A percentile compares a stretch with the other conserved stretches of the same genome.
phyloP scores from a whole-genome alignment of 2,329 filamentous ascomycete genomes.

The Penicillium nordicum region DNA sequence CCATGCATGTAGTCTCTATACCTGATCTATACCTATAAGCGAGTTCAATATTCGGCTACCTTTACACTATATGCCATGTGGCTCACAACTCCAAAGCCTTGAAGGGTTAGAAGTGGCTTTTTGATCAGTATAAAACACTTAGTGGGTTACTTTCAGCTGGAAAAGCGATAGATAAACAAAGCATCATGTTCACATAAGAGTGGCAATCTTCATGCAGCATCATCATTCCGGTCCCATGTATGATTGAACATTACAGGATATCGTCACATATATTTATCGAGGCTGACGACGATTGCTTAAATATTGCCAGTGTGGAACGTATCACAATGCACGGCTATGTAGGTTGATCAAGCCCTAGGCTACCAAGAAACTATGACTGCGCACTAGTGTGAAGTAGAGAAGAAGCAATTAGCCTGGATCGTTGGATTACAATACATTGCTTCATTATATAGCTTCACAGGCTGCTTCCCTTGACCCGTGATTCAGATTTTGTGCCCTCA shows the following conservation, averaged over 20 bases:
- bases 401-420: not conserved
- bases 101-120: too few species aligned
- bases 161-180: not conserved
- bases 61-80: too few species aligned
- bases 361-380: not conserved
- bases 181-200: not conserved
- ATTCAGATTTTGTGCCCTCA: not conserved
- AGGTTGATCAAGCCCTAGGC: not conserved
- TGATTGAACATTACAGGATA: not conserved
- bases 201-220: not conserved
- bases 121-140: not conserved
- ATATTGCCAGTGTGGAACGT: not conserved
- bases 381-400: not conserved
- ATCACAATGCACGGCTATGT: not conserved
- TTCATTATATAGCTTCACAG: not conserved
- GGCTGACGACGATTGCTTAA: not conserved
- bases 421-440: not conserved
- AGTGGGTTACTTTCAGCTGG: not conserved
- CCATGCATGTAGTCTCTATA: not conserved
- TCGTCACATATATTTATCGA: not conserved
- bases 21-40: too few species aligned
- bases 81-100: too few species aligned
- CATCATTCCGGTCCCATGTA: not conserved
- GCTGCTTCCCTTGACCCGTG: not conserved
- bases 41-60: too few species aligned